Evolutionary conservation across 1,284 basidiomycete species (phyloP).

Genomic region (Puccinia novopanici): DNA sequence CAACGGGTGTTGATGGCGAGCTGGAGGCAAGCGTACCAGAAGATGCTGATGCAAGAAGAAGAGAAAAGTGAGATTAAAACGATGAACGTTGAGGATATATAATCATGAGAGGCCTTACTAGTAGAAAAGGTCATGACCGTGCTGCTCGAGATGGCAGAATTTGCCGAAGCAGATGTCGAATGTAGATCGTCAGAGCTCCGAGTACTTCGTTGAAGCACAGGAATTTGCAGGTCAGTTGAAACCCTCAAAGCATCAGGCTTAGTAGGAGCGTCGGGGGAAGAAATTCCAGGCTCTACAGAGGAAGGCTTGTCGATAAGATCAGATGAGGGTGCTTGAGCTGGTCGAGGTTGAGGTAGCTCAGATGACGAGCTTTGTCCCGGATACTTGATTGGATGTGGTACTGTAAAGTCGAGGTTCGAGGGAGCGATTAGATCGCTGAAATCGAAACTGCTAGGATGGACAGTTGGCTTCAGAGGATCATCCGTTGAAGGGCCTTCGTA

Average conservation of each 20-base stretch:
- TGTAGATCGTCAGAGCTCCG: constrained; percentile 25
- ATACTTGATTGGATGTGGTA: constrained; percentile 16
- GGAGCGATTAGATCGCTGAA: not conserved
- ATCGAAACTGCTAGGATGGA: not conserved
- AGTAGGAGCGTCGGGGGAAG: constrained; percentile 11
- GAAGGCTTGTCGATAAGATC: not conserved
- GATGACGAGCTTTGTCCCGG: not conserved
- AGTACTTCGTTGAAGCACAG: constrained; percentile 2
- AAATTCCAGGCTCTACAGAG: not conserved
- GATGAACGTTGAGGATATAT: not conserved
- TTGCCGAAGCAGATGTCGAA: constrained; percentile 1
- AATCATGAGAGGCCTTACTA: not conserved
- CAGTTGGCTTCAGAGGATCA: not conserved
- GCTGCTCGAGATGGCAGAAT: constrained; percentile 2
- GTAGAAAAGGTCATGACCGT: constrained; percentile 16
- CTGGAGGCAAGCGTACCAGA: not conserved
- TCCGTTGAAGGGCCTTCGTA: not conserved
- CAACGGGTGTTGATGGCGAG: constrained; percentile 8
- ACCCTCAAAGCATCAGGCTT: constrained; percentile 29
- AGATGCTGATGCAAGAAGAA: constrained; percentile 10
- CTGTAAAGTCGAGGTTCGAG: not conserved
- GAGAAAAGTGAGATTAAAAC: not conserved
- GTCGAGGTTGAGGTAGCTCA: not conserved
- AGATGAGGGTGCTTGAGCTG: not conserved
- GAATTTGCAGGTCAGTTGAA: not conserved